Conservation (phyloP, 352 stramenopile genomes). For the Thalassiosira mediterranea region DNA sequence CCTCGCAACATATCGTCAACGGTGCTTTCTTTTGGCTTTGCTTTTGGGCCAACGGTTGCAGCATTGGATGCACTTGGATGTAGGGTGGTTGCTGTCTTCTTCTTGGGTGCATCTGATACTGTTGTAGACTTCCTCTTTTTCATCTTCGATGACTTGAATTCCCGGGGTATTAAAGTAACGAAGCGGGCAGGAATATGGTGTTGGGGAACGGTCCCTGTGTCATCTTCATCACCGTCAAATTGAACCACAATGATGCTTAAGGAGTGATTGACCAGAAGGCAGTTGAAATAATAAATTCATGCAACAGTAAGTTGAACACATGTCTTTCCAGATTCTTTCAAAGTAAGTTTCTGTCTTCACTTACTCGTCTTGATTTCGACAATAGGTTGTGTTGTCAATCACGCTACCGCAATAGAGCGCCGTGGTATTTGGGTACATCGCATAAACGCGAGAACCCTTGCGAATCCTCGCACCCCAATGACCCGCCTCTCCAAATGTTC, state of each 20-base stretch:
- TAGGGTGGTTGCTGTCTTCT: not conserved
- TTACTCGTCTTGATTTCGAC: conserved; percentile 67
- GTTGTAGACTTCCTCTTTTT: conserved; percentile 28
- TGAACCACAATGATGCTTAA: conserved; percentile 69
- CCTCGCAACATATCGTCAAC: conserved; percentile 27
- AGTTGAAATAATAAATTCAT: not conserved
- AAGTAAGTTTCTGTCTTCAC: too few relatives aligned
- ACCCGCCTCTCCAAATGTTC: conserved; percentile 58
- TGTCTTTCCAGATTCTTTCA: too few relatives aligned
- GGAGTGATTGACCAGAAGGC: not conserved
- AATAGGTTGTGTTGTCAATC: conserved; percentile 74
- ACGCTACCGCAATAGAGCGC: conserved; percentile 73
- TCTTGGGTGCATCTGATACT: conserved; percentile 16
- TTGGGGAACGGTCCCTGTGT: conserved; percentile 39
- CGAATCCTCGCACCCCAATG: conserved; percentile 62
- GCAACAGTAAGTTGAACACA: not conserved
- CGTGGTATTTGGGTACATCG: conserved; percentile 77
- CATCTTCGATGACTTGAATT: conserved; percentile 55
- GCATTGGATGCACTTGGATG: not conserved
- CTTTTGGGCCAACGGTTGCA: not conserved
- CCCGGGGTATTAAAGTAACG: conserved; percentile 67
- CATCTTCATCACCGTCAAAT: conserved; percentile 76
- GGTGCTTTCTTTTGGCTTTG: too few relatives aligned
- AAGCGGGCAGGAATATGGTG: conserved; percentile 67
- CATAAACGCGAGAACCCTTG: conserved; percentile 60